phyloP scores from a whole-genome alignment of 371 early-diverging fungal genomes.

The Mortierella sp. region DNA sequence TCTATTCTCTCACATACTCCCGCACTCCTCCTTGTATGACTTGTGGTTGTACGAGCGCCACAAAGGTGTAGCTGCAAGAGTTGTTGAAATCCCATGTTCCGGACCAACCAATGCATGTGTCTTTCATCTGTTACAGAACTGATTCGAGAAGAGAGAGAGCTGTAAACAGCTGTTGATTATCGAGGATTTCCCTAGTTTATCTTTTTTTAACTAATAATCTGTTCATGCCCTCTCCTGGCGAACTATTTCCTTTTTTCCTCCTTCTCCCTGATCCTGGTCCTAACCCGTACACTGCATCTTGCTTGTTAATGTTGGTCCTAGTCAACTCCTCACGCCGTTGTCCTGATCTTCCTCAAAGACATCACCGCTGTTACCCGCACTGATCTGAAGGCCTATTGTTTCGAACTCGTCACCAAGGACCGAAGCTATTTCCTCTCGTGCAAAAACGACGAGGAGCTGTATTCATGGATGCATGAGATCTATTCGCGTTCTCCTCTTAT shows the following conservation, averaged over 20 bases:
- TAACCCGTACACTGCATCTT: not conserved
- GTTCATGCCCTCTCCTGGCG: constrained; percentile 2
- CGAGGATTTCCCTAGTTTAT: not conserved
- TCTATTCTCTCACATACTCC: too few relatives aligned
- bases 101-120: too few relatives aligned
- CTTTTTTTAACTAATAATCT: not conserved
- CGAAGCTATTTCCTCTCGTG: constrained; percentile 88
- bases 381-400: constrained; percentile 89
- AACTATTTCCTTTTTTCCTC: constrained; percentile 1
- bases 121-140: too few relatives aligned
- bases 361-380: constrained; percentile 85
- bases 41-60: too few relatives aligned
- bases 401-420: constrained; percentile 91
- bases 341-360: constrained; percentile 90
- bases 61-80: too few relatives aligned
- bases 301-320: constrained; percentile 27
- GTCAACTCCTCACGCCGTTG: constrained; percentile 79
- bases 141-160: too few relatives aligned
- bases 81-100: too few relatives aligned
- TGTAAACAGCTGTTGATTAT: too few relatives aligned
- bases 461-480: constrained; percentile 96
- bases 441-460: constrained; percentile 94
- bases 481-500: constrained; percentile 88
- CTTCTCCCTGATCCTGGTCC: constrained; percentile 16
- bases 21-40: too few relatives aligned